Evolutionary conservation across 139 green algal species (phyloP).

Genomic region (Monoraphidium neglectum): DNA sequence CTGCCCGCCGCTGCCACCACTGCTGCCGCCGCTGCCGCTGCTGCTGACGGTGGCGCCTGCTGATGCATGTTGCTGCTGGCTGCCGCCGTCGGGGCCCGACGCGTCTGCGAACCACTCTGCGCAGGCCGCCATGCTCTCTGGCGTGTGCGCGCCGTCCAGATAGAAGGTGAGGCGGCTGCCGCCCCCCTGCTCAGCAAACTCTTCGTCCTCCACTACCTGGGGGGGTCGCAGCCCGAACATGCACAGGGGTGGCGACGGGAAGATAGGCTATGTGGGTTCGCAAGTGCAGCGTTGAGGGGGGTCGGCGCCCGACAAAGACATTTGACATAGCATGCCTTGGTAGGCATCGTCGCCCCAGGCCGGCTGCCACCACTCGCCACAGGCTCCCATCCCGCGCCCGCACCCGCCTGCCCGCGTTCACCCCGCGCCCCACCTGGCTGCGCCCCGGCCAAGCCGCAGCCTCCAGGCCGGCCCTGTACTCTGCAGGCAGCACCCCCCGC

Average conservation of each 20-base stretch:
- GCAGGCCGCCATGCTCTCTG: constrained; percentile 90
- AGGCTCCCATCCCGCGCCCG: neutral
- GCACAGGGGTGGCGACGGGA: too few species aligned
- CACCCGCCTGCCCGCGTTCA: neutral
- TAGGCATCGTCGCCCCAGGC: neutral
- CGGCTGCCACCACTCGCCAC: neutral
- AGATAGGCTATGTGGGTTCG: neutral
- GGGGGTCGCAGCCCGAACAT: too few species aligned
- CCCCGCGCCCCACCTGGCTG: constrained; percentile 60
- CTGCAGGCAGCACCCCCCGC: constrained; percentile 38
- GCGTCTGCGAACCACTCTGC: constrained; percentile 85
- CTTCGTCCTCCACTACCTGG: constrained; percentile 31
- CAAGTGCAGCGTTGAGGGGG: neutral
- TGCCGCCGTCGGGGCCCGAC: neutral
- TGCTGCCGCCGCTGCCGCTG: neutral
- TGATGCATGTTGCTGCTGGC: neutral
- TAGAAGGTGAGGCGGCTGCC: constrained; percentile 74
- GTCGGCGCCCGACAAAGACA: neutral
- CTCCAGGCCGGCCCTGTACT: constrained; percentile 68
- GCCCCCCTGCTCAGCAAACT: constrained; percentile 5
- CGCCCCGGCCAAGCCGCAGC: constrained; percentile 67
- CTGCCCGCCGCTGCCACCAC: neutral
- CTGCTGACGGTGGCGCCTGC: neutral
- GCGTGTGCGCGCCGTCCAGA: constrained; percentile 96
- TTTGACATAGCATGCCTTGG: neutral